Evolutionary conservation across 768 basidiomycete genomes (phyloP).

Genomic region (Rhizopogon salebrosus): DNA sequence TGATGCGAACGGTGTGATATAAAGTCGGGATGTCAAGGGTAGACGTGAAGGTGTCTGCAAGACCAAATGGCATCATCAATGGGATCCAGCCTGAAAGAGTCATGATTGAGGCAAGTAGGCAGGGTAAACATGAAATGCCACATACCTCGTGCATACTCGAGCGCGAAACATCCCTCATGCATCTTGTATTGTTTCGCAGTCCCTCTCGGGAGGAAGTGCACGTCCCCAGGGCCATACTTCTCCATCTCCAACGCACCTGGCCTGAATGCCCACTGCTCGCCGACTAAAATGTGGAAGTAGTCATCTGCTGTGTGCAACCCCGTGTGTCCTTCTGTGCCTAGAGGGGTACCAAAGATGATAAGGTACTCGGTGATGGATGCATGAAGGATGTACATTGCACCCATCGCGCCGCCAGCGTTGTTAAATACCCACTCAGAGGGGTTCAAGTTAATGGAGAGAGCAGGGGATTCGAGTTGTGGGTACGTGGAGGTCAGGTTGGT

Average conservation of each 20-base stretch:
- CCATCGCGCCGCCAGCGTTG: slow-evolving; percentile 98
- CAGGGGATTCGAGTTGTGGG: slow-evolving; percentile 46
- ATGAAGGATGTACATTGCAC: slow-evolving; percentile 96
- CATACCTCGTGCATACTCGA: slow-evolving; percentile 91
- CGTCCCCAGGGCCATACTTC: slow-evolving; percentile 76
- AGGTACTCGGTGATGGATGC: slow-evolving; percentile 96
- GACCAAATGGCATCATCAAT: slow-evolving; percentile 91
- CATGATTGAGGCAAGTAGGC: background rate
- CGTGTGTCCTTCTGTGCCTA: slow-evolving; percentile 95
- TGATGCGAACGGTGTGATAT: slow-evolving; percentile 71
- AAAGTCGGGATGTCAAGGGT: slow-evolving; percentile 85
- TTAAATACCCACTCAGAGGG: slow-evolving; percentile 88
- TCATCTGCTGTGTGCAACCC: slow-evolving; percentile 96
- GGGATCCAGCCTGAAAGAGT: slow-evolving; percentile 87
- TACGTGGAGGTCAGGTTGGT: slow-evolving; percentile 73
- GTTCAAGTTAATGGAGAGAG: slow-evolving; percentile 49
- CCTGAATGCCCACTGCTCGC: slow-evolving; percentile 91
- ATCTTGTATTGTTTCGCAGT: slow-evolving; percentile 96
- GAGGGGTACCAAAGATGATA: slow-evolving; percentile 92
- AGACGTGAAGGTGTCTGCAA: slow-evolving; percentile 79
- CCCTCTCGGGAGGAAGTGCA: slow-evolving; percentile 81
- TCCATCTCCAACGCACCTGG: slow-evolving; percentile 84
- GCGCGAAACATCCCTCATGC: slow-evolving; percentile 91
- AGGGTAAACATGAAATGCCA: slow-evolving; percentile 4
- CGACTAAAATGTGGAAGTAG: slow-evolving; percentile 92